Percentiles rank a stretch among this genome's conserved stretches.
phyloP scores from a whole-genome alignment of 2,329 filamentous ascomycete genomes.

The Lecanicillium sp. region DNA sequence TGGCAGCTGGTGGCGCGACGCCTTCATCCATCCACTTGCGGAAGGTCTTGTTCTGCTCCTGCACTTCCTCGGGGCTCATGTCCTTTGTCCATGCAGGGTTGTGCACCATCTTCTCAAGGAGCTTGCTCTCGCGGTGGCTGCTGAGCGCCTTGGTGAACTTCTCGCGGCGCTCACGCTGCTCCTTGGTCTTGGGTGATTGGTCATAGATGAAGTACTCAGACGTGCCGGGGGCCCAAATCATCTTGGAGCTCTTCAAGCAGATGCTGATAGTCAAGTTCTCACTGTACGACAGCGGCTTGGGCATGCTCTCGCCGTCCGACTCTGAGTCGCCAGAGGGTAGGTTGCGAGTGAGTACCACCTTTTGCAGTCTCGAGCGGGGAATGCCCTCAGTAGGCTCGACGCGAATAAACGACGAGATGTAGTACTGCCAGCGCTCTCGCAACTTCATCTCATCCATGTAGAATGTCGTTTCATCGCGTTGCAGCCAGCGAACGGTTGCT shows the following conservation, averaged over 20 bases:
- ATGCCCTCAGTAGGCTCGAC: conserved; percentile 83
- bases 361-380: conserved; percentile 54
- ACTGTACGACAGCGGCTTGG: conserved; percentile 52
- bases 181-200: conserved; percentile 57
- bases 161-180: conserved; percentile 46
- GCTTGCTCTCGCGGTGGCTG: conserved; percentile 60
- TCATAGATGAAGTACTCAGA: conserved; percentile 68
- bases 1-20: conserved; percentile 25
- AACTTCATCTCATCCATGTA: conserved; percentile 83
- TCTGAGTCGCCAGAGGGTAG: conserved; percentile 55
- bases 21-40: conserved; percentile 46
- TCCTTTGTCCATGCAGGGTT: conserved; percentile 76
- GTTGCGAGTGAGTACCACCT: conserved; percentile 64
- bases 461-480: conserved; percentile 66
- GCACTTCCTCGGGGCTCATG: conserved; percentile 68
- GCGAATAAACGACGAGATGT: conserved; percentile 85
- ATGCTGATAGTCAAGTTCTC: conserved; percentile 67
- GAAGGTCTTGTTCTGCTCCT: conserved; percentile 63
- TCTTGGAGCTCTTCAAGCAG: conserved; percentile 70
- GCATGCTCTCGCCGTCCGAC: conserved; percentile 54
- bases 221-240: conserved; percentile 66
- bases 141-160: conserved; percentile 44
- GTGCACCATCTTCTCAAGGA: conserved; percentile 74
- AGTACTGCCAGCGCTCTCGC: conserved; percentile 84
- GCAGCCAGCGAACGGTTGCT: conserved; percentile 64